These are phyloP conservation scores for Pisolithus orientalis DNA, from an alignment of 768 basidiomycete species.

Conservation along the genomic window DNA sequence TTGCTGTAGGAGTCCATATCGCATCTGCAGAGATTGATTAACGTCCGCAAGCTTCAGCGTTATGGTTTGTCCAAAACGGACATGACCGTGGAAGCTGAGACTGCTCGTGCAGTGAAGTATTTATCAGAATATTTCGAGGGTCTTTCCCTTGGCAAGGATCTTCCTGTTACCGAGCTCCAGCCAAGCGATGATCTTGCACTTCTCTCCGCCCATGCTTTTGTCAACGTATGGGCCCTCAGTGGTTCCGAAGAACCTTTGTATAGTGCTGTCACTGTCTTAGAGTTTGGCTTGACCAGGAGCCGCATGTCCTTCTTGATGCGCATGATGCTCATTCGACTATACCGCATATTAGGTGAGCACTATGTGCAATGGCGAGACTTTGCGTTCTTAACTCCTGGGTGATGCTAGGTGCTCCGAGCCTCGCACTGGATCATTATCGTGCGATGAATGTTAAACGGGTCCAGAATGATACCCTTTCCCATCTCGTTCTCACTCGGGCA, in stretches of 20 bases:
- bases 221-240: slow-evolving; percentile 56
- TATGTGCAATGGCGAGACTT: neutral
- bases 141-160: slow-evolving; percentile 56
- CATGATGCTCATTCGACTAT: slow-evolving; percentile 72
- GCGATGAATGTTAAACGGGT: slow-evolving; percentile 75
- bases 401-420: slow-evolving; percentile 57
- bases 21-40: slow-evolving; percentile 65
- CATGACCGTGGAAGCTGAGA: slow-evolving; percentile 53
- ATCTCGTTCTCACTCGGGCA: slow-evolving; percentile 71
- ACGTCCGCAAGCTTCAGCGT: slow-evolving; percentile 69
- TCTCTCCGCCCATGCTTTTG: slow-evolving; percentile 61
- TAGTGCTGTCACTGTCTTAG: slow-evolving; percentile 59
- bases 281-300: slow-evolving; percentile 67
- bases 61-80: slow-evolving; percentile 45
- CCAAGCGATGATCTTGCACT: slow-evolving; percentile 82
- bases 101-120: slow-evolving; percentile 44
- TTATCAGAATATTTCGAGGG: slow-evolving; percentile 58
- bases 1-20: slow-evolving; percentile 38
- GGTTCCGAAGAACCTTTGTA: slow-evolving; percentile 53
- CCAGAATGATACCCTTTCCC: slow-evolving; percentile 85
- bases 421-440: slow-evolving; percentile 75
- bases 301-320: slow-evolving; percentile 76
- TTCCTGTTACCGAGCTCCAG: slow-evolving; percentile 76
- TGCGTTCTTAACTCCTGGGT: neutral
- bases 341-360: slow-evolving; percentile 67